Conservation (phyloP, 73 alveolate genomes). For the Effrenium voratum region DNA sequence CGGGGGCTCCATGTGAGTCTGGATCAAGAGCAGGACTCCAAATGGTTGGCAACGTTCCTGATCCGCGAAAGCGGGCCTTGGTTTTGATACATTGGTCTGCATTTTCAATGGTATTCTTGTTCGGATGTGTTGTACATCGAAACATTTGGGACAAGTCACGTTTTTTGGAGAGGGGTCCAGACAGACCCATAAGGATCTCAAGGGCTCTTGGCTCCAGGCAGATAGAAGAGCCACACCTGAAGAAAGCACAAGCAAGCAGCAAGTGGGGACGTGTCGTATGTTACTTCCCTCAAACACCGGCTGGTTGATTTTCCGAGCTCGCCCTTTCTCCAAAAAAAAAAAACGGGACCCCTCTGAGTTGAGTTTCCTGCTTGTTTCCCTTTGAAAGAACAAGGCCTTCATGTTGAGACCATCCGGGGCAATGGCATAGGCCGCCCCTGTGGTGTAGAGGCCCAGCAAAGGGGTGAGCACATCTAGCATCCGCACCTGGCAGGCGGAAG, state of each 20-base stretch:
- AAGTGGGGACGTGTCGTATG: background rate
- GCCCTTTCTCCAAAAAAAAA: too few relatives aligned
- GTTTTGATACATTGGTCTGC: too few relatives aligned
- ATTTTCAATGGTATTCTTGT: too few relatives aligned
- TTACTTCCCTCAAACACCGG: background rate
- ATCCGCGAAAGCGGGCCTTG: too few relatives aligned
- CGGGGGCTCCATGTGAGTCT: too few relatives aligned
- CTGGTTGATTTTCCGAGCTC: too few relatives aligned
- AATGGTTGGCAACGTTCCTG: too few relatives aligned
- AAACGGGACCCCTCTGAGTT: background rate
- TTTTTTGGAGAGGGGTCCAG: too few relatives aligned
- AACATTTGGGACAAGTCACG: too few relatives aligned
- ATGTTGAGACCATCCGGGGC: background rate
- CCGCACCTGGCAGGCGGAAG: background rate
- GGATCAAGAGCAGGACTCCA: too few relatives aligned
- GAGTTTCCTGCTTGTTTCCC: background rate
- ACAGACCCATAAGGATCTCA: background rate
- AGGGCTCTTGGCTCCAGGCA: background rate
- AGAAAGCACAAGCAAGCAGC: background rate
- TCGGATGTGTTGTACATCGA: too few relatives aligned
- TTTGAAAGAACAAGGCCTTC: background rate
- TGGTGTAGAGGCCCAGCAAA: slow-evolving; percentile 68
- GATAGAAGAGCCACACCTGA: slow-evolving; percentile 20
- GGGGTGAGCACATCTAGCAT: slow-evolving; percentile 51
- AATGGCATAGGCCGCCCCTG: slow-evolving; percentile 13